A percentile compares a stretch with the other conserved stretches of the same genome.
Evolutionary conservation across 192 early-diverging fungal genomes (phyloP).

Genomic region (Globomyces pollinis-pini): DNA sequence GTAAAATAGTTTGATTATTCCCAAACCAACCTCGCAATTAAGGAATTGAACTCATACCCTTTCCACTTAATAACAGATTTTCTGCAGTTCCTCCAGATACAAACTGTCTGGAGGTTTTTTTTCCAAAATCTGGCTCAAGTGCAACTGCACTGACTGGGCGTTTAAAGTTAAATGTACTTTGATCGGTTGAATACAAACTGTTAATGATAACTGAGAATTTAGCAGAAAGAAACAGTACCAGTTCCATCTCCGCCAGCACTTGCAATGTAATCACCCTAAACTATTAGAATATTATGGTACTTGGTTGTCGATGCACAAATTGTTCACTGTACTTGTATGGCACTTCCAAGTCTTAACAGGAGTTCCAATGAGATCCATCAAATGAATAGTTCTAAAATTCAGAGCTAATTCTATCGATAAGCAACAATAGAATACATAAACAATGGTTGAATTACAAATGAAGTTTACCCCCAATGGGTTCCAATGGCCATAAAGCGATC

Average conservation of each 20-base stretch:
- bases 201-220: constrained; percentile 84
- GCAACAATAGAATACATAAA: too few species aligned
- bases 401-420: too few species aligned
- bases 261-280: constrained; percentile 65
- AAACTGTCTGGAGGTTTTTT: constrained; percentile 67
- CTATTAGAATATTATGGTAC: too few species aligned
- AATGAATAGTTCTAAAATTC: constrained; percentile 73
- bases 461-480: constrained; percentile 1
- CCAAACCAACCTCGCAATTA: constrained; percentile 97
- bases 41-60: too few species aligned
- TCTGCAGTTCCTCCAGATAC: constrained; percentile 88
- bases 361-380: constrained; percentile 89
- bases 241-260: constrained; percentile 46
- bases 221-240: too few species aligned
- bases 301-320: constrained; percentile 75
- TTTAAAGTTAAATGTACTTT: constrained; percentile 64
- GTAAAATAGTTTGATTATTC: constrained; percentile 66
- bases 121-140: constrained; percentile 80
- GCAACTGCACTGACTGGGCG: constrained; percentile 86
- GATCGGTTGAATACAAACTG: constrained; percentile 68
- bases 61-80: constrained; percentile 76
- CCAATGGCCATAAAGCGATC: constrained; percentile 8
- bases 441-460: too few species aligned
- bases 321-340: constrained; percentile 82
- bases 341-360: constrained; percentile 73